phyloP scores from a whole-genome alignment of 202 grass and related monocot genomes.

The Panicum hallii region DNA sequence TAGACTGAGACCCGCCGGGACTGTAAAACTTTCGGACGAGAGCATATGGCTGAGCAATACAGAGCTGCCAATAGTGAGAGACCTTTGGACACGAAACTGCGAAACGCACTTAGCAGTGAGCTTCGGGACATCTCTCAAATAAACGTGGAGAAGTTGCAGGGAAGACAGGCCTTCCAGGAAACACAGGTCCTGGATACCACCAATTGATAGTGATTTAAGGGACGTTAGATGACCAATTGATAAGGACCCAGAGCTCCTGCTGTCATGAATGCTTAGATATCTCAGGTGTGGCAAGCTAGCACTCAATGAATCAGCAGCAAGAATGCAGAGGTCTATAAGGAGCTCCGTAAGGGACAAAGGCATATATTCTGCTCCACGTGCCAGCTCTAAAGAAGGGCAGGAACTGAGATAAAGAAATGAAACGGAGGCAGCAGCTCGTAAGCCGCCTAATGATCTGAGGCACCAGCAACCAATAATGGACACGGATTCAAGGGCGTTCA shows the following conservation, averaged over 20 bases:
- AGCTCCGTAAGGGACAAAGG: background rate
- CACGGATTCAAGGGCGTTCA: background rate
- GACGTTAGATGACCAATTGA: background rate
- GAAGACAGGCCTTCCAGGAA: slow-evolving; percentile 23
- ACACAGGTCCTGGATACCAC: background rate
- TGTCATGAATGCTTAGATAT: accelerated
- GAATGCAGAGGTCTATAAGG: accelerated
- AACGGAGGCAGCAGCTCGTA: slow-evolving; percentile 21
- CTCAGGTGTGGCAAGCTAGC: background rate
- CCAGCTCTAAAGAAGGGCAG: slow-evolving; percentile 31
- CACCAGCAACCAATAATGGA: accelerated
- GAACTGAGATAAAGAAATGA: accelerated
- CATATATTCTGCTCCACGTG: background rate
- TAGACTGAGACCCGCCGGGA: background rate
- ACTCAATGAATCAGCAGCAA: background rate
- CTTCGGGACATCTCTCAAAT: background rate
- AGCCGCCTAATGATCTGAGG: slow-evolving; percentile 27
- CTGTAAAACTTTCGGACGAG: background rate
- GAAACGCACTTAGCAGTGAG: background rate
- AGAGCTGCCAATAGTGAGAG: background rate
- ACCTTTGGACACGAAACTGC: background rate
- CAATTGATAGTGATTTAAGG: background rate
- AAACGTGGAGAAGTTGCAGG: accelerated
- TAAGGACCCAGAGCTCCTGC: slow-evolving; percentile 15
- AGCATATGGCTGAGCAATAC: slow-evolving; percentile 11